Conservation (phyloP, 495 filamentous ascomycete genomes). For the Annulohypoxylon nitens region DNA sequence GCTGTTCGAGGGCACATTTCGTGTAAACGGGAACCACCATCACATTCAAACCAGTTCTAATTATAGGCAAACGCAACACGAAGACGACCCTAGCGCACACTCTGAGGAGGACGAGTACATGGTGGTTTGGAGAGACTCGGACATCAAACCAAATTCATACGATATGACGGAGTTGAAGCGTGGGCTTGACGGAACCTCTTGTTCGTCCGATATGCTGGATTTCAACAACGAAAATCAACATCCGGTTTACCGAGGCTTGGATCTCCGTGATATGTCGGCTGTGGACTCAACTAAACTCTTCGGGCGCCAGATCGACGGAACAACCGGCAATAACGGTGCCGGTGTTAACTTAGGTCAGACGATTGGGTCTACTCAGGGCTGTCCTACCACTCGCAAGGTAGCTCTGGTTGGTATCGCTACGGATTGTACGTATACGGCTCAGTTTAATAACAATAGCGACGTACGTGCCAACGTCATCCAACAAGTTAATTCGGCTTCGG, state of each 20-base stretch:
- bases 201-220: constrained; percentile 73
- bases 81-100: constrained; percentile 78
- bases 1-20: constrained; percentile 92
- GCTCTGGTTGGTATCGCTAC: constrained; percentile 93
- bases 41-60: constrained; percentile 84
- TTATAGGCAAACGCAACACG: constrained; percentile 79
- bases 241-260: constrained; percentile 67
- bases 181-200: constrained; percentile 54
- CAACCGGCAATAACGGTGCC: constrained; percentile 79
- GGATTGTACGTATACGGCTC: constrained; percentile 85
- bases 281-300: constrained; percentile 54
- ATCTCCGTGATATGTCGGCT: constrained; percentile 50
- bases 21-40: constrained; percentile 82
- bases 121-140: constrained; percentile 92
- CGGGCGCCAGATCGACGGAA: constrained; percentile 63
- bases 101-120: constrained; percentile 78
- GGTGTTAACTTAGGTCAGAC: constrained; percentile 83
- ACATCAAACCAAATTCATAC: constrained; percentile 65
- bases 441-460: constrained; percentile 72
- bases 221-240: constrained; percentile 79
- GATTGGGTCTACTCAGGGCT: constrained; percentile 87
- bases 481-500: constrained; percentile 87
- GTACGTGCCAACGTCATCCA: constrained; percentile 80
- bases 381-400: constrained; percentile 87
- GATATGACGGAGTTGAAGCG: constrained; percentile 54